These are phyloP conservation scores for Letharia lupina DNA, from an alignment of 495 filamentous ascomycete genomes.

Conservation along the genomic window DNA sequence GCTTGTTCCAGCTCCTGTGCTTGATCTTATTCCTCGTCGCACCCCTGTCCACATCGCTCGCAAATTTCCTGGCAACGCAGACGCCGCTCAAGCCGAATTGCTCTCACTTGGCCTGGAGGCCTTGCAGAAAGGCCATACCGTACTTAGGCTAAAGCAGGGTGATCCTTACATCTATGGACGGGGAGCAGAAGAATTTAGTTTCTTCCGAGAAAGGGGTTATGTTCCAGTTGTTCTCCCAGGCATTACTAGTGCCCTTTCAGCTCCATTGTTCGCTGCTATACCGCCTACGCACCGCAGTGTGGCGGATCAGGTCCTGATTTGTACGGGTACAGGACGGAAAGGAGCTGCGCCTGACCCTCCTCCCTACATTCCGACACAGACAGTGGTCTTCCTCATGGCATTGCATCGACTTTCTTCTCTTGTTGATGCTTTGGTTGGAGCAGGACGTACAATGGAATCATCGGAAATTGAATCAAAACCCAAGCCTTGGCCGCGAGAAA, in stretches of 20 bases:
- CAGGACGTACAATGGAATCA: slow-evolving; percentile 20
- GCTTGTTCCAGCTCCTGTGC: slow-evolving; percentile 78
- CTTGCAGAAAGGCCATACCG: slow-evolving; percentile 62
- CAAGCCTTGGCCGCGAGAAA: slow-evolving; percentile 43
- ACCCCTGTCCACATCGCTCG: slow-evolving; percentile 86
- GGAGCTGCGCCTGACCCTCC: slow-evolving; percentile 76
- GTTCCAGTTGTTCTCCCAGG: slow-evolving; percentile 72
- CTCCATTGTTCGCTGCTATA: slow-evolving; percentile 80
- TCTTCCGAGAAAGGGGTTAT: slow-evolving; percentile 67
- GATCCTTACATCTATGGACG: slow-evolving; percentile 95
- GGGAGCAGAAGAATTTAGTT: slow-evolving; percentile 86
- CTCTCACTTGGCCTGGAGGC: slow-evolving; percentile 68
- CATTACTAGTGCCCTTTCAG: slow-evolving; percentile 78
- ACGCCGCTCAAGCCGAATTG: slow-evolving; percentile 85
- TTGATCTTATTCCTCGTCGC: slow-evolving; percentile 82
- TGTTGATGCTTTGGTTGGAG: slow-evolving; percentile 52
- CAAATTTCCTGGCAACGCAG: slow-evolving; percentile 96
- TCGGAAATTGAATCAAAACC: neutral
- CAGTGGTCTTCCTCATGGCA: slow-evolving; percentile 94
- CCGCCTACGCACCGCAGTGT: slow-evolving; percentile 84
- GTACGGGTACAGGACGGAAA: slow-evolving; percentile 90
- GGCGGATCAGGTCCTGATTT: slow-evolving; percentile 84
- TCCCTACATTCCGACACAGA: slow-evolving; percentile 64
- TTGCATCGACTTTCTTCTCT: slow-evolving; percentile 73
- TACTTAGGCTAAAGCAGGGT: slow-evolving; percentile 88